Evolutionary conservation across 140 eudicot genomes (phyloP).

Genomic region (Cichorium intybus): DNA sequence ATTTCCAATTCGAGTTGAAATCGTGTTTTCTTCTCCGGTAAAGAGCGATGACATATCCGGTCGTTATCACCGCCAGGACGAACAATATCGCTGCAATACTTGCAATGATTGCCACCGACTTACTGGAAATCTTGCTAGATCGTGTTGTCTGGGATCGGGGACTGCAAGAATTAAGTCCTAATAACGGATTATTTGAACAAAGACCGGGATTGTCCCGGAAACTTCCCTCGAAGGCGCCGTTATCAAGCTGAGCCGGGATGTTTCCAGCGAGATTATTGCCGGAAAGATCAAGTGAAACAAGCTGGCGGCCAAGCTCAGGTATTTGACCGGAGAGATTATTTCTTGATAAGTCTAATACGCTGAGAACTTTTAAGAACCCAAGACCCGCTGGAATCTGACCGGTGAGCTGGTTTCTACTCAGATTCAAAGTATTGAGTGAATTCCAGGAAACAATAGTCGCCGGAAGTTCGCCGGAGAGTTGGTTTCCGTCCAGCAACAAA

Average conservation of each 20-base stretch:
- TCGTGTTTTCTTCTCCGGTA: constrained; percentile 37
- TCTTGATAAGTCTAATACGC: constrained; percentile 48
- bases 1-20: constrained; percentile 42
- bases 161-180: constrained; percentile 44
- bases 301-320: constrained; percentile 45
- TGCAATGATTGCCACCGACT: constrained; percentile 35
- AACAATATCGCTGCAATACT: constrained; percentile 38
- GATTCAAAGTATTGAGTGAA: constrained; percentile 42
- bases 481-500: constrained; percentile 56
- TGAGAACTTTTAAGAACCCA: constrained; percentile 46
- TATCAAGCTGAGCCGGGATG: constrained; percentile 51
- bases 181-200: constrained; percentile 46
- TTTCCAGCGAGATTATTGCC: constrained; percentile 52
- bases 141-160: constrained; percentile 15
- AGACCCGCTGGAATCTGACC: constrained; percentile 64
- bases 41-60: constrained; percentile 22
- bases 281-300: constrained; percentile 57
- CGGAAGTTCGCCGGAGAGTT: constrained; percentile 55
- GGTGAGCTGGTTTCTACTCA: constrained; percentile 52
- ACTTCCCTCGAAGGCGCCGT: constrained; percentile 44
- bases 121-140: constrained; percentile 34
- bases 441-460: constrained; percentile 47
- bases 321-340: constrained; percentile 59
- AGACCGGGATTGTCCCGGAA: constrained; percentile 61
- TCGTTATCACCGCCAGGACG: constrained; percentile 26